These are phyloP conservation scores for Tetracladium setigerum DNA, from an alignment of 495 filamentous ascomycete genomes.

Conservation along the genomic window DNA sequence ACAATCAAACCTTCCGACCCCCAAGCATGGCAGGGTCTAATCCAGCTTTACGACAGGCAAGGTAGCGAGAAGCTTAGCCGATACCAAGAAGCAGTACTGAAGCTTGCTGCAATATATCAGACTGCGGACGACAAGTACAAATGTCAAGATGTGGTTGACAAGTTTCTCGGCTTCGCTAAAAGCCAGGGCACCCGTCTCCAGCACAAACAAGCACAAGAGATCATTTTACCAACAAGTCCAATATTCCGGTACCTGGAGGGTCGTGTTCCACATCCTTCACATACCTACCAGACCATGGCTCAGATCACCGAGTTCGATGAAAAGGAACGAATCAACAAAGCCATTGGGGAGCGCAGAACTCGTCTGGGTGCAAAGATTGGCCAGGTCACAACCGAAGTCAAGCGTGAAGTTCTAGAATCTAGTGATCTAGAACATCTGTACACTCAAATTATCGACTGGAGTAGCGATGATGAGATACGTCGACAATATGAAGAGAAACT, in stretches of 20 bases:
- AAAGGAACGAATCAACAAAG: slow-evolving; percentile 81
- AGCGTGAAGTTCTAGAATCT: slow-evolving; percentile 65
- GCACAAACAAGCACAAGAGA: slow-evolving; percentile 61
- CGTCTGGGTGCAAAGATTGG: slow-evolving; percentile 76
- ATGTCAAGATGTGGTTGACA: slow-evolving; percentile 76
- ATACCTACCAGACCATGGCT: slow-evolving; percentile 77
- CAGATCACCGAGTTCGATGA: slow-evolving; percentile 82
- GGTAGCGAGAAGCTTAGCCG: slow-evolving; percentile 57
- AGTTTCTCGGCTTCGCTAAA: slow-evolving; percentile 62
- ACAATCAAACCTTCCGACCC: slow-evolving; percentile 39
- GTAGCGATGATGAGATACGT: slow-evolving; percentile 74
- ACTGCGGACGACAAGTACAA: slow-evolving; percentile 55
- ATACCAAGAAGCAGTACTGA: slow-evolving; percentile 64
- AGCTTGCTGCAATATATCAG: slow-evolving; percentile 66
- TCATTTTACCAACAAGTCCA: slow-evolving; percentile 69
- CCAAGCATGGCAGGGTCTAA: slow-evolving; percentile 85
- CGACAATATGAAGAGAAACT: slow-evolving; percentile 86
- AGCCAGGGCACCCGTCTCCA: slow-evolving; percentile 63
- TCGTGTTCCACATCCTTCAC: slow-evolving; percentile 67
- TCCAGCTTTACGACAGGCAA: slow-evolving; percentile 76
- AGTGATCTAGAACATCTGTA: slow-evolving; percentile 72
- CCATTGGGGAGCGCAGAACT: slow-evolving; percentile 83
- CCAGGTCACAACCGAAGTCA: slow-evolving; percentile 80
- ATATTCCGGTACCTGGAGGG: slow-evolving; percentile 83
- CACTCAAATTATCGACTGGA: slow-evolving; percentile 79